phyloP scores from a whole-genome alignment of 179 eudicot genomes.

The Amaranthus tricolor region DNA sequence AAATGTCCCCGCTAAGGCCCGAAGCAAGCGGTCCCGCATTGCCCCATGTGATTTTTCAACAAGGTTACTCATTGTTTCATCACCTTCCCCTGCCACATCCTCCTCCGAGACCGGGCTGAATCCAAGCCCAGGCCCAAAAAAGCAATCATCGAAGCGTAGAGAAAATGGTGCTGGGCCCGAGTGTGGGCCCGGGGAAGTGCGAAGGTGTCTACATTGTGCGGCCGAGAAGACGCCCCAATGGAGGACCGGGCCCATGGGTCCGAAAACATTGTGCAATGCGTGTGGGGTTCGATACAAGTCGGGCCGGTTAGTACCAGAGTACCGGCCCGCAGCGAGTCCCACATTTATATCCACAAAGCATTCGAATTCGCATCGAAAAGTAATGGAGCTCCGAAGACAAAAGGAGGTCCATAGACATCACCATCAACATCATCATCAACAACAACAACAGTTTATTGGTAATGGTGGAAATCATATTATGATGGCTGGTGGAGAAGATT shows the following conservation, averaged over 20 bases:
- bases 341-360: constrained; percentile 65
- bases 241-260: constrained; percentile 92
- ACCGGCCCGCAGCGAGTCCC: constrained; percentile 90
- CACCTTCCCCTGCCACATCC: constrained; percentile 43
- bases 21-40: constrained; percentile 90
- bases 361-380: constrained; percentile 90
- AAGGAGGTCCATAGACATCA: constrained; percentile 52
- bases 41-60: constrained; percentile 95
- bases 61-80: constrained; percentile 52
- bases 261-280: constrained; percentile 80
- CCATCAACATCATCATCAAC: constrained; percentile 20
- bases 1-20: constrained; percentile 79
- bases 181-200: constrained; percentile 25
- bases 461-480: constrained; percentile 23
- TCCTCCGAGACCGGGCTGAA: constrained; percentile 27
- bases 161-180: constrained; percentile 10
- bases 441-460: constrained; percentile 17
- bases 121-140: constrained; percentile 14
- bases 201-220: constrained; percentile 80
- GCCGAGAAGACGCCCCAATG: constrained; percentile 95
- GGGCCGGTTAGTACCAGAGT: constrained; percentile 86
- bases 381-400: constrained; percentile 82
- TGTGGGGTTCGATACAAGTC: constrained; percentile 92
- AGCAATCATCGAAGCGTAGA: constrained; percentile 26
- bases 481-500: constrained; percentile 55